phyloP scores from a whole-genome alignment of 768 basidiomycete genomes.

The Lactifluus piperatus region DNA sequence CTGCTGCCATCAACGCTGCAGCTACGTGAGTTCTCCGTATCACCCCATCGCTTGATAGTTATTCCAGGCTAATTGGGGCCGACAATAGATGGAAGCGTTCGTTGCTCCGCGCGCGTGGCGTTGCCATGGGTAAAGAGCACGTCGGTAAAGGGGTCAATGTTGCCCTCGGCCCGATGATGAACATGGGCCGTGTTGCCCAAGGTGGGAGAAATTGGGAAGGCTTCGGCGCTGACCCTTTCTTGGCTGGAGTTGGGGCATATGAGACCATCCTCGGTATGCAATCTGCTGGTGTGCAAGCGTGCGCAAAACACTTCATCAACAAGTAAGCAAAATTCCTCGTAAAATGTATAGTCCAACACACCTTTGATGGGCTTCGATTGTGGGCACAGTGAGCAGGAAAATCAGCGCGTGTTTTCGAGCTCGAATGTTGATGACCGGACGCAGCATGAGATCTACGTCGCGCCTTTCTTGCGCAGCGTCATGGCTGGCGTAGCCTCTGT shows the following conservation, averaged over 20 bases:
- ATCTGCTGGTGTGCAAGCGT: conserved; percentile 69
- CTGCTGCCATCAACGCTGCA: conserved; percentile 76
- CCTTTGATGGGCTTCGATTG: background rate
- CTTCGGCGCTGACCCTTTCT: conserved; percentile 86
- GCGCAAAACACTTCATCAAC: conserved; percentile 76
- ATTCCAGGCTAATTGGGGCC: background rate
- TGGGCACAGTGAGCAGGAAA: conserved; percentile 56
- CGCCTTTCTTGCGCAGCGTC: conserved; percentile 60
- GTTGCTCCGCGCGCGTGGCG: conserved; percentile 67
- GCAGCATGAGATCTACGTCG: conserved; percentile 64
- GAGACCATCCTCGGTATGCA: conserved; percentile 85
- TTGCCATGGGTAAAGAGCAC: conserved; percentile 77
- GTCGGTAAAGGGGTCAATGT: conserved; percentile 78
- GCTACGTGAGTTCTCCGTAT: conserved; percentile 49
- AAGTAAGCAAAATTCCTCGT: conserved; percentile 42
- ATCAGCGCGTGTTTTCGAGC: conserved; percentile 42
- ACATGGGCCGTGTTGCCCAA: conserved; percentile 67
- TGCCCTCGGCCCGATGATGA: conserved; percentile 77
- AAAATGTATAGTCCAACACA: background rate
- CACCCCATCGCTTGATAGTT: background rate
- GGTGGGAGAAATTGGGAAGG: conserved; percentile 94
- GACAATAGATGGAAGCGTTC: conserved; percentile 57
- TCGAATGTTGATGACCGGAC: conserved; percentile 78
- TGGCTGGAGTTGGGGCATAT: conserved; percentile 68
- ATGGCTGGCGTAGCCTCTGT: conserved; percentile 66